Evolutionary conservation across 768 basidiomycete genomes (phyloP), one percentile per base, ranked within the genome.

Genomic region (Rhodocollybia butyracea): DNA sequence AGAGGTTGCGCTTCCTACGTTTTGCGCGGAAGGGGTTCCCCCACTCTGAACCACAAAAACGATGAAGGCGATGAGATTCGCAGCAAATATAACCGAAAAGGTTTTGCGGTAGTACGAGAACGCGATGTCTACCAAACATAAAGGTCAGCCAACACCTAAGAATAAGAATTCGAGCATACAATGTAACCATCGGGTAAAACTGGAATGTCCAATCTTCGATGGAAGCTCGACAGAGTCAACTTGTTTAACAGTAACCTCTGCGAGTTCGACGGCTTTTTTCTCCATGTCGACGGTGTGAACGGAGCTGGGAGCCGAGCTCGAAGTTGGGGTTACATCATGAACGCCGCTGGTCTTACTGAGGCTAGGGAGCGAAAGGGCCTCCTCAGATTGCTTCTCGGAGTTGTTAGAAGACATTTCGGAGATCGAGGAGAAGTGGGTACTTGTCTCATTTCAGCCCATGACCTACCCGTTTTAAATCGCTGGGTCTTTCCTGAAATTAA

Each of bases 31-130:
- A 59, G 69, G 73, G 47, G 59, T 61, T 2, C 72, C 73, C 46
- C 70, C 64, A 5, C 70, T 69, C 27, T 66, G 67, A 39, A 68
- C 66, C 41, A 75, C 50, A 51, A 74, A 59, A 34, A 62, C 69
- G 40, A 83, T 71, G 63, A 83, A 75, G 7, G 79, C 69, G 24
- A 71, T 73, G 58, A 83, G 61, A 64, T 84, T 84, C 29, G 72
- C 67, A 45, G 72, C 60, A 66, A 83, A 82, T 41, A 82, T 75
- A 36, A 83, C 64, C 11, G 75, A 73, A 68, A 84, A 84, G 1
- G 82, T 73, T 57, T 78, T 73, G 53, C 83, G 72, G 62, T 84
- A 84, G 40, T 71, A 65, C 17, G 74, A 67, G 64, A 75, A 55
- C 2, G 42, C 32, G 24, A 47, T 47, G 51, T 51, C 58, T 59